Base-by-base conservation (phyloP, 371 early-diverging fungal species). In the Apophysomyces sp. region DNA sequence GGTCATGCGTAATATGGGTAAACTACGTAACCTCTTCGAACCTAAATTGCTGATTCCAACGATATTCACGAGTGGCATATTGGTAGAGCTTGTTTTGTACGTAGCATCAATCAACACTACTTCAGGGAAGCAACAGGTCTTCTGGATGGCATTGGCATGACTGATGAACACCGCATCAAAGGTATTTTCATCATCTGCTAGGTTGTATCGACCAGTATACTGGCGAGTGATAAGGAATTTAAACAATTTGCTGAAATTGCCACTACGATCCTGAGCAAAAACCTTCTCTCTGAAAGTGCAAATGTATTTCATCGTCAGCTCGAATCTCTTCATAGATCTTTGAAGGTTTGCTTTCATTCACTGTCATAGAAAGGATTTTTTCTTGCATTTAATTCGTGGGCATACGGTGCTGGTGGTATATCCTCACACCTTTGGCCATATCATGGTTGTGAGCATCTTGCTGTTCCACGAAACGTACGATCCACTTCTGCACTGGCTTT, bases 61-160 rank as follows among this genome's bases (percentile, higher is more conserved):
- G 18, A 56, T 12, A 27, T 56, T 56, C 21, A 79, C 66, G 13
- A 83, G 66, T 44, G n/a, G n/a, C n/a, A n/a, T n/a, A n/a, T n/a
- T n/a, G n/a, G n/a, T n/a, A n/a, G n/a, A n/a, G n/a, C n/a, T n/a
- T n/a, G n/a, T n/a, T n/a, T n/a, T n/a, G n/a, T n/a, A n/a, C n/a
- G n/a, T n/a, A n/a, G n/a, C n/a, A n/a, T n/a, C n/a, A n/a, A n/a
- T n/a, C n/a, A n/a, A n/a, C n/a, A n/a, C n/a, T n/a, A n/a, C n/a
- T n/a, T 62, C 56, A 18, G 55, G 54, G 11, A 37, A 37, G 2
- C 5, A 3, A 9, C 37, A n/a, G 2, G 37, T n/a, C 11, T 37
- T 37, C 2, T 37, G 2, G 11, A 37, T 37, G 11, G 37, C 2
- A 5, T 3, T 11, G 37, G 2, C 11, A 9, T 37, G 37, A 11